Conservation (phyloP, 2,329 filamentous ascomycete genomes). For the Paecilomyces sp. region DNA sequence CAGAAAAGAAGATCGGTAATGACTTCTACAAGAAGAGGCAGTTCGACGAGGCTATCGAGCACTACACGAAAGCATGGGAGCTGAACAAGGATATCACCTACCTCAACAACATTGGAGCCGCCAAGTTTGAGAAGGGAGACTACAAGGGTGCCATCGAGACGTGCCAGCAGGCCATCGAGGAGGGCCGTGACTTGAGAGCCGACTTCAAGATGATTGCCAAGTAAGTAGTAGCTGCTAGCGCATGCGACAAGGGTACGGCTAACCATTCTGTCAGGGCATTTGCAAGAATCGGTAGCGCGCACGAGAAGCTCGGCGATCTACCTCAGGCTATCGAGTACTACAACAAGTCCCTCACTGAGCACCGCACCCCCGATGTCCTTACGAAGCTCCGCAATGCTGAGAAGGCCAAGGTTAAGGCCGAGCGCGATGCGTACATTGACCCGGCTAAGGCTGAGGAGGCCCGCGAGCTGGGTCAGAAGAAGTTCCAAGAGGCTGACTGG, state of each 20-base stretch:
- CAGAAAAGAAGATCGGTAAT: constrained; percentile 89
- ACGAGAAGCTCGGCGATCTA: constrained; percentile 83
- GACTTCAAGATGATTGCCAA: constrained; percentile 99
- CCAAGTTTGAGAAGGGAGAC: constrained; percentile 93
- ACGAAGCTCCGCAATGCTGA: constrained; percentile 87
- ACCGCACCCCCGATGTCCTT: constrained; percentile 89
- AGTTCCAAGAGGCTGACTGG: constrained; percentile 96
- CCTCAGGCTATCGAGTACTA: constrained; percentile 78
- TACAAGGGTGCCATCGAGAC: constrained; percentile 78
- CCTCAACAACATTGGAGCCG: constrained; percentile 90
- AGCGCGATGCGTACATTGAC: constrained; percentile 76
- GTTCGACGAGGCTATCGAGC: constrained; percentile 87
- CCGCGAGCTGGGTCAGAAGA: constrained; percentile 87
- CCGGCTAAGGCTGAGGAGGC: constrained; percentile 91
- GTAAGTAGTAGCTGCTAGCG: constrained; percentile 33
- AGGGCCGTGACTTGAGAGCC: constrained; percentile 81
- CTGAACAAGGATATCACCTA: constrained; percentile 94
- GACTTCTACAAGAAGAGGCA: constrained; percentile 98
- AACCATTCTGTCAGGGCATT: constrained; percentile 52
- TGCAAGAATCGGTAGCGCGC: constrained; percentile 84
- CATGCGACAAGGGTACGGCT: constrained; percentile 2
- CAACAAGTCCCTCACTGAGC: constrained; percentile 89
- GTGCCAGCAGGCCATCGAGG: constrained; percentile 81
- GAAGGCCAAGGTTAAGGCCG: constrained; percentile 71
- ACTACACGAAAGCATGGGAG: constrained; percentile 95